A percentile compares a stretch with the other conserved stretches of the same genome.
phyloP scores from a whole-genome alignment of 495 filamentous ascomycete species.

The Penicillium argentinense region DNA sequence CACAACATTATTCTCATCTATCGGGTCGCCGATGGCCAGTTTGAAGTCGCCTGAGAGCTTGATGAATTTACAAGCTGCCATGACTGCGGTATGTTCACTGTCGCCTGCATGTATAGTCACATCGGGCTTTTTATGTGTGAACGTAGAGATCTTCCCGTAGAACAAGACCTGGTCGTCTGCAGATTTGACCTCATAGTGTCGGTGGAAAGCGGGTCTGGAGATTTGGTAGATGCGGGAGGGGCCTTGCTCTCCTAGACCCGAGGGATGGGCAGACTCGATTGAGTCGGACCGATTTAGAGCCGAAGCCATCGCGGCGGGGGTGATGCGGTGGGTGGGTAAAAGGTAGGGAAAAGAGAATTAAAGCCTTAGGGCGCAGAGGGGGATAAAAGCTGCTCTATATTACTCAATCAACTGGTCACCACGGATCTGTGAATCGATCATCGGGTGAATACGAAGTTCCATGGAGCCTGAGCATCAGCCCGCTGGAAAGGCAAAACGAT shows the following conservation, averaged over 20 bases:
- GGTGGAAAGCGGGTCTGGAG: constrained; percentile 9
- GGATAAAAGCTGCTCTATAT: too few relatives aligned
- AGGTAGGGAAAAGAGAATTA: too few relatives aligned
- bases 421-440: too few relatives aligned
- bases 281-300: constrained; percentile 6
- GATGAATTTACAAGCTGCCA: constrained; percentile 22
- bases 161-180: constrained; percentile 7
- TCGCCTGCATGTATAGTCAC: constrained; percentile 19
- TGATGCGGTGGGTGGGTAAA: too few relatives aligned
- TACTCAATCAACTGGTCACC: too few relatives aligned
- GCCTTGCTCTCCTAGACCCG: neutral
- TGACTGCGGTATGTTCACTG: constrained; percentile 11
- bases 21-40: constrained; percentile 19
- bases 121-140: constrained; percentile 19
- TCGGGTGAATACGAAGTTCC: too few relatives aligned
- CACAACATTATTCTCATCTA: constrained; percentile 10
- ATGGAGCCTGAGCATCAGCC: too few relatives aligned
- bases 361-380: too few relatives aligned
- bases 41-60: constrained; percentile 19
- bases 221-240: constrained; percentile 12
- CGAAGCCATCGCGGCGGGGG: constrained; percentile 15
- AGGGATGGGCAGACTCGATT: constrained; percentile 3
- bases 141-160: constrained; percentile 15
- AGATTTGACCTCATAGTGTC: constrained; percentile 20
- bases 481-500: too few relatives aligned